These are phyloP conservation scores for Allodekkera sacchari DNA, from an alignment of 805 yeast species.

Conservation along the genomic window DNA sequence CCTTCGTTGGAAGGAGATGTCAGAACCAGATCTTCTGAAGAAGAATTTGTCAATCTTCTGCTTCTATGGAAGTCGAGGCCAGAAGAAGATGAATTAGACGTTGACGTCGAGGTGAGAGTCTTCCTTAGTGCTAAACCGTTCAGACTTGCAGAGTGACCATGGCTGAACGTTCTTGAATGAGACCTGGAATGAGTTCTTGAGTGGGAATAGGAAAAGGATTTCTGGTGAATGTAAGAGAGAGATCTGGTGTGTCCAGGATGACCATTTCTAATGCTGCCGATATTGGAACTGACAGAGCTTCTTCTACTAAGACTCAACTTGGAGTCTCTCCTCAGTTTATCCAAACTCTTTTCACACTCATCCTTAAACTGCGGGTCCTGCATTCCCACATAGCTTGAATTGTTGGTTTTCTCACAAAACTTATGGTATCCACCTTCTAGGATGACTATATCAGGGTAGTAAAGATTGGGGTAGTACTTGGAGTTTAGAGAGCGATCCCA, in stretches of 20 bases:
- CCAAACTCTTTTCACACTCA: constrained; percentile 35
- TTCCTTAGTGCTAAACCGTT: too few relatives aligned
- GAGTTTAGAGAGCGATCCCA: constrained; percentile 72
- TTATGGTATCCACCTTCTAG: constrained; percentile 86
- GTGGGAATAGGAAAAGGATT: too few relatives aligned
- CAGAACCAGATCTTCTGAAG: neutral
- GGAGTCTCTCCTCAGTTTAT: constrained; percentile 29
- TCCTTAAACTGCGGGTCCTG: constrained; percentile 47
- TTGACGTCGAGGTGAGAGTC: too few relatives aligned
- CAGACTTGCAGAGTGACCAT: too few relatives aligned
- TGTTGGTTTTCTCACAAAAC: constrained; percentile 41
- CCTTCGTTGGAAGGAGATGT: constrained; percentile 7
- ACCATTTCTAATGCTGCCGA: too few relatives aligned
- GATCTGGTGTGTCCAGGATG: too few relatives aligned
- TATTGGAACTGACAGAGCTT: constrained; percentile 14
- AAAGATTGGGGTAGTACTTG: constrained; percentile 69
- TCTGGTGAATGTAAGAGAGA: too few relatives aligned
- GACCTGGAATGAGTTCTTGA: too few relatives aligned
- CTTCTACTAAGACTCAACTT: constrained; percentile 21
- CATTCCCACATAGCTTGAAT: constrained; percentile 77
- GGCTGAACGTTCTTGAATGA: too few relatives aligned
- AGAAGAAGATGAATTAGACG: too few relatives aligned
- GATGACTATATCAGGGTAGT: constrained; percentile 83
- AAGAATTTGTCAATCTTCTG: neutral
- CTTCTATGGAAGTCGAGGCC: neutral